A percentile compares a stretch with the other conserved stretches of the same genome.
Conservation (phyloP, 2,329 filamentous ascomycete species). For the Acrocalymma vagum region DNA sequence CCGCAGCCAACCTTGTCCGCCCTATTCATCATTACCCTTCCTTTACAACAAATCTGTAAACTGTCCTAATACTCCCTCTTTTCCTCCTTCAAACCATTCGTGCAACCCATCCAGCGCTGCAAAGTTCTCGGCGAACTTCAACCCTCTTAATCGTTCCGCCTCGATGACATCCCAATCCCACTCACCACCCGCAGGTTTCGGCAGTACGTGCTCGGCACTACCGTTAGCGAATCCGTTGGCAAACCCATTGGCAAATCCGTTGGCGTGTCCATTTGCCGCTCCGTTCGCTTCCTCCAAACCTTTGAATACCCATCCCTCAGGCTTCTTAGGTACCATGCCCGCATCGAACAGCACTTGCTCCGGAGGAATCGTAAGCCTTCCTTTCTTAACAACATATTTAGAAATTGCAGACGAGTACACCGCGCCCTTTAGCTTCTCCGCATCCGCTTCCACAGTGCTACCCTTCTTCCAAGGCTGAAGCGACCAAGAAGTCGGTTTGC, state of each 20-base stretch:
- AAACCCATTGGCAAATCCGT: constrained; percentile 13
- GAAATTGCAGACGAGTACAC: constrained; percentile 60
- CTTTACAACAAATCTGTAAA: constrained; percentile 50
- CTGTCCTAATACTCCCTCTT: constrained; percentile 53
- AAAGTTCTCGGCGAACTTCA: constrained; percentile 65
- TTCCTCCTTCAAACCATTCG: constrained; percentile 57
- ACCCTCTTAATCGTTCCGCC: constrained; percentile 62
- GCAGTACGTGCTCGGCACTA: constrained; percentile 24
- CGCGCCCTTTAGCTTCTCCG: constrained; percentile 49
- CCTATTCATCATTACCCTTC: too few relatives aligned
- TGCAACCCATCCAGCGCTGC: constrained; percentile 62
- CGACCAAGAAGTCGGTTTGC: constrained; percentile 50
- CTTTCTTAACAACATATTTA: constrained; percentile 61
- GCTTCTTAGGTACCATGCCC: constrained; percentile 76
- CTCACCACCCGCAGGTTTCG: constrained; percentile 47
- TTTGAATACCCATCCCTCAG: constrained; percentile 61
- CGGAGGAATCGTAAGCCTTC: constrained; percentile 82
- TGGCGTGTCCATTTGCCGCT: constrained; percentile 14
- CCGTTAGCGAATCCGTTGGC: constrained; percentile 16
- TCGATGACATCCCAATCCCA: constrained; percentile 71
- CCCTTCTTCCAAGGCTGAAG: constrained; percentile 56
- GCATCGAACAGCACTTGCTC: constrained; percentile 76
- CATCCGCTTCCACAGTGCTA: constrained; percentile 29
- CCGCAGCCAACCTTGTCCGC: too few relatives aligned
- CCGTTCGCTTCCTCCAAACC: constrained; percentile 12